These are phyloP conservation scores for Chenopodium suecicum DNA, from an alignment of 148 eudicot genomes.

Conservation along the genomic window DNA sequence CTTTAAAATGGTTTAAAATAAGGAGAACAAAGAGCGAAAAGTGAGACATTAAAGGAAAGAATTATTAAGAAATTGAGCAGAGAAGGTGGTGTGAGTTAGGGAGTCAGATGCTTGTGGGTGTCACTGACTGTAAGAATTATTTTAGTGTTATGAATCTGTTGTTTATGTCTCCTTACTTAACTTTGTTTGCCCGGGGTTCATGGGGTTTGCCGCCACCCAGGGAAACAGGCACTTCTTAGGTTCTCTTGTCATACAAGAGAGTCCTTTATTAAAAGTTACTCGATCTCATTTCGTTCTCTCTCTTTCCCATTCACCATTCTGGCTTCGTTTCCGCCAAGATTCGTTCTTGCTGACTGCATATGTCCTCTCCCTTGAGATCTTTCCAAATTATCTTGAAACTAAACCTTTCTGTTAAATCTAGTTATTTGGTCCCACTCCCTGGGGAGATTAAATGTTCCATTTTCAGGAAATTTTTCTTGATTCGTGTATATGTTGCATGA, in stretches of 20 bases:
- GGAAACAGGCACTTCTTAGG: conserved; percentile 61
- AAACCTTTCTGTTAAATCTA: conserved; percentile 31
- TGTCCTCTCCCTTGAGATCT: conserved; percentile 38
- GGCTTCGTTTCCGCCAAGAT: conserved; percentile 50
- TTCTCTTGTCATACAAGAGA: conserved; percentile 56
- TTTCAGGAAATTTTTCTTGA: conserved; percentile 36
- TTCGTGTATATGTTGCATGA: conserved; percentile 33
- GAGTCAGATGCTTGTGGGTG: conserved; percentile 48
- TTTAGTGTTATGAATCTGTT: conserved; percentile 55
- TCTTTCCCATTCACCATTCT: conserved; percentile 31
- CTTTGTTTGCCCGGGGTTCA: conserved; percentile 50
- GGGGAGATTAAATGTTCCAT: conserved; percentile 33
- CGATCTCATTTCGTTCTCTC: conserved; percentile 30
- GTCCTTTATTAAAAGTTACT: conserved; percentile 29
- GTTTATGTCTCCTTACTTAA: conserved; percentile 65
- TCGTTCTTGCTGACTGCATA: conserved; percentile 42
- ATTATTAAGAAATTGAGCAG: conserved; percentile 30
- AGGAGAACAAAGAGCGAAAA: conserved; percentile 27
- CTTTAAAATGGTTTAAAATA: conserved; percentile 21
- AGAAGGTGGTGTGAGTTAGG: conserved; percentile 28
- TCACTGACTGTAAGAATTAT: conserved; percentile 35
- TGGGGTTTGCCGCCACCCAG: conserved; percentile 72
- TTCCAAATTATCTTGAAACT: conserved; percentile 35
- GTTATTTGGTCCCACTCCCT: conserved; percentile 52
- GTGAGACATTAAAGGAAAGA: conserved; percentile 22